Evolutionary conservation across 2,329 filamentous ascomycete genomes (phyloP).

Genomic region (Botrytis porri): DNA sequence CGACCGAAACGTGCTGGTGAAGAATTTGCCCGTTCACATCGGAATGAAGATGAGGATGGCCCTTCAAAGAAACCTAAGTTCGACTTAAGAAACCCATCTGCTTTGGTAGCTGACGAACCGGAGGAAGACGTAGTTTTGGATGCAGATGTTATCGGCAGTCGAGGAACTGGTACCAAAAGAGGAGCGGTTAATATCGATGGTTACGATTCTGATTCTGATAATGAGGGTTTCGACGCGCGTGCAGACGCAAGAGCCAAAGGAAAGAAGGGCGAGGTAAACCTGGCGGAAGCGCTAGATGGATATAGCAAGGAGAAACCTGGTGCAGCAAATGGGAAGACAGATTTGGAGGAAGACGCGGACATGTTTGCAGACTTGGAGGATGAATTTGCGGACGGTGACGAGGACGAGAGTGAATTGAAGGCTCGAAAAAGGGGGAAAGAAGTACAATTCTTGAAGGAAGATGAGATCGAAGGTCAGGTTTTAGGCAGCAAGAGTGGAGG

Average conservation of each 20-base stretch:
- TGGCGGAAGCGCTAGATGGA: slow-evolving; percentile 53
- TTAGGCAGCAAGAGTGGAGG: slow-evolving; percentile 70
- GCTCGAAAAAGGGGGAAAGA: slow-evolving; percentile 59
- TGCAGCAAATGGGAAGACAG: slow-evolving; percentile 38
- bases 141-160: slow-evolving; percentile 83
- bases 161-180: slow-evolving; percentile 73
- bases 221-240: slow-evolving; percentile 80
- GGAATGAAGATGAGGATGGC: slow-evolving; percentile 50
- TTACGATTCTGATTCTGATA: slow-evolving; percentile 91
- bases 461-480: slow-evolving; percentile 77
- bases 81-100: slow-evolving; percentile 91
- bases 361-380: slow-evolving; percentile 79
- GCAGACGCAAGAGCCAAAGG: slow-evolving; percentile 56
- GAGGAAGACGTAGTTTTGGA: slow-evolving; percentile 78
- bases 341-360: slow-evolving; percentile 67
- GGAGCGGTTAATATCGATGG: slow-evolving; percentile 95
- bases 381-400: slow-evolving; percentile 52
- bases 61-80: slow-evolving; percentile 80
- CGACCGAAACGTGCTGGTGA: slow-evolving; percentile 83
- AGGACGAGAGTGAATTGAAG: slow-evolving; percentile 50
- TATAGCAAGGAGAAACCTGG: slow-evolving; percentile 44
- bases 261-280: slow-evolving; percentile 47
- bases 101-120: slow-evolving; percentile 76
- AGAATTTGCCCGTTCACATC: slow-evolving; percentile 72
- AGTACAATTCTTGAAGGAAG: slow-evolving; percentile 57